Conservation (phyloP, 1,139 yeast species). For the Fermentozyma sake region DNA sequence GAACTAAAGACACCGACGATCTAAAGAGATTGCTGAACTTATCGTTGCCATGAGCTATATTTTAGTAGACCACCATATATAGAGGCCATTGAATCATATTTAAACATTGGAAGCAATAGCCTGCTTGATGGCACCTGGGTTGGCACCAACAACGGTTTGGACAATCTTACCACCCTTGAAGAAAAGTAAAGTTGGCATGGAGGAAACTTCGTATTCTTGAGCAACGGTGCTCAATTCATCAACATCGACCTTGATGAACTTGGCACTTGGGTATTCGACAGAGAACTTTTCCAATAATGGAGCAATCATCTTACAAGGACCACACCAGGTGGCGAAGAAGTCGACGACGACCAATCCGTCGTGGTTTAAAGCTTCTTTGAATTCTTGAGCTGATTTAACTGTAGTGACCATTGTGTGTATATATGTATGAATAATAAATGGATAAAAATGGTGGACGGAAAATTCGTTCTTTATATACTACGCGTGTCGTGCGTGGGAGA, state of each 20-base stretch:
- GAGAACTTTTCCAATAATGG: conserved; percentile 69
- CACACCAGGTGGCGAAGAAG: conserved; percentile 91
- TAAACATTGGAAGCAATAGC: conserved; percentile 56
- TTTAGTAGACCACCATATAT: no score
- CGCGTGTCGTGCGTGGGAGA: no score
- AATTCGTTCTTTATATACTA: no score
- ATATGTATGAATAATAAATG: background rate
- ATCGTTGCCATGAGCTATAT: no score
- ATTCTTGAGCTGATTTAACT: conserved; percentile 52
- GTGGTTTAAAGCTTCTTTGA: conserved; percentile 51
- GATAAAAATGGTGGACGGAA: no score
- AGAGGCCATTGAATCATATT: no score
- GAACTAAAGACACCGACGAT: no score
- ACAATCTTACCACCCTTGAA: conserved; percentile 72
- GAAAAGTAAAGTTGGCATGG: conserved; percentile 88
- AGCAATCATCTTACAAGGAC: conserved; percentile 85
- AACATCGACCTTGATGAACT: conserved; percentile 81
- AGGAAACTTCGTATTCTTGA: conserved; percentile 64
- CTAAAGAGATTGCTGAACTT: no score
- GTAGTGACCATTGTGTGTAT: conserved; percentile 32
- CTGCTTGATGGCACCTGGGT: conserved; percentile 75
- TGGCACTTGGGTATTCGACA: conserved; percentile 44
- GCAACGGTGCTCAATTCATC: conserved; percentile 76
- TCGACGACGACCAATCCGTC: conserved; percentile 72
- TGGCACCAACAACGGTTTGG: conserved; percentile 79